Conservation (phyloP, 768 basidiomycete species). For the Saitozyma sp. region DNA sequence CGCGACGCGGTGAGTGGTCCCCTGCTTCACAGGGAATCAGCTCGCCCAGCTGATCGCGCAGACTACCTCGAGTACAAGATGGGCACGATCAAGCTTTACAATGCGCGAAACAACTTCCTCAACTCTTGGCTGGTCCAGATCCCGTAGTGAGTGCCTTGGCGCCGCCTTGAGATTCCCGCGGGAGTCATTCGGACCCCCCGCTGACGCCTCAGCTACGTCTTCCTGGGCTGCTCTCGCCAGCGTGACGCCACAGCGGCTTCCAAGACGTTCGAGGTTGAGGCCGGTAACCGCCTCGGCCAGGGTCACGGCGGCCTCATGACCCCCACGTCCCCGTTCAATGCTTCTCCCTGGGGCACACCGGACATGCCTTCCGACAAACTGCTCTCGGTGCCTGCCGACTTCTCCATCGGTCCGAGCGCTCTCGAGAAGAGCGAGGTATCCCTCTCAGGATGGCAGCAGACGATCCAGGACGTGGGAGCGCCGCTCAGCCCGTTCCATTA, state of each 20-base stretch:
- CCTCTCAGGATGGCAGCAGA: slow-evolving; percentile 25
- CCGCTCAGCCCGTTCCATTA: slow-evolving; percentile 51
- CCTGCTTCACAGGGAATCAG: neutral
- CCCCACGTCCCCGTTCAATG: slow-evolving; percentile 43
- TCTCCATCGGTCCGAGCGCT: slow-evolving; percentile 39
- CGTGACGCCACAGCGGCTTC: slow-evolving; percentile 62
- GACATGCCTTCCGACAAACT: neutral
- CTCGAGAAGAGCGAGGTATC: slow-evolving; percentile 2
- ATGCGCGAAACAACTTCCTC: slow-evolving; percentile 70
- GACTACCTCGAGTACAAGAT: slow-evolving; percentile 77
- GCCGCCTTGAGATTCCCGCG: neutral
- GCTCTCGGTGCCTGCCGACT: slow-evolving; percentile 12
- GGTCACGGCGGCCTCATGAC: slow-evolving; percentile 44
- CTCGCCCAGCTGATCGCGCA: slow-evolving; percentile 10
- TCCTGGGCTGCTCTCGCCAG: slow-evolving; percentile 68
- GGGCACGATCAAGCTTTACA: slow-evolving; percentile 72
- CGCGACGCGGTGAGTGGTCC: slow-evolving; percentile 55
- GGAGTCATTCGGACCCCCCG: neutral
- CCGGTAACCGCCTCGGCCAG: slow-evolving; percentile 57
- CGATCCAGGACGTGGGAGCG: slow-evolving; percentile 42
- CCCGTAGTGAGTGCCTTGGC: slow-evolving; percentile 43
- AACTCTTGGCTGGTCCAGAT: slow-evolving; percentile 69
- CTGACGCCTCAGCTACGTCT: slow-evolving; percentile 60
- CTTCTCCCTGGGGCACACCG: slow-evolving; percentile 13
- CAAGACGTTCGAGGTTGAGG: slow-evolving; percentile 61